Conservation (phyloP, 352 stramenopile species). For the Aphanomyces cochlioides region DNA sequence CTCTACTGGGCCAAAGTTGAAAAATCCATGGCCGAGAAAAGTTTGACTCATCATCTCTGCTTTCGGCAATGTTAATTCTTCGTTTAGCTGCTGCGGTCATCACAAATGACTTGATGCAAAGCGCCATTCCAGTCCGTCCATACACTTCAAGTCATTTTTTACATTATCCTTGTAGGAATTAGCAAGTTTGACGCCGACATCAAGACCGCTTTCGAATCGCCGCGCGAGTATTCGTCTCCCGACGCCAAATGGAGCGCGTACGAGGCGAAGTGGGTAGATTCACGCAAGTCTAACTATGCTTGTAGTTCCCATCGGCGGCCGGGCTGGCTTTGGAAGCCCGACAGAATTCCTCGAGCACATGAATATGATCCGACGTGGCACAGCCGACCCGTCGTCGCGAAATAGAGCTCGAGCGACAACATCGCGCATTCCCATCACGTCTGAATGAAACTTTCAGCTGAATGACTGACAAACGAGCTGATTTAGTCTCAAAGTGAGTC, state of each 20-base stretch:
- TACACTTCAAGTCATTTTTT: neutral
- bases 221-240: too few relatives aligned
- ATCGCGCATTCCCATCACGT: conserved; percentile 1
- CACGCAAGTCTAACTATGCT: too few relatives aligned
- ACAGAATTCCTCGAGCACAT: conserved; percentile 18
- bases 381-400: too few relatives aligned
- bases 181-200: too few relatives aligned
- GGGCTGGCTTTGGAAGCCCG: neutral
- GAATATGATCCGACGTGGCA: neutral
- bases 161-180: neutral
- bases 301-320: too few relatives aligned
- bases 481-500: conserved; percentile 9
- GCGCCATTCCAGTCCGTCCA: neutral
- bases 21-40: conserved; percentile 39
- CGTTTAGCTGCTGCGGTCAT: too few relatives aligned
- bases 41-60: neutral
- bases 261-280: too few relatives aligned
- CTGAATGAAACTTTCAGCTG: neutral
- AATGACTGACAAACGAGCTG: neutral
- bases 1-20: conserved; percentile 65
- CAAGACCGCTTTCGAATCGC: too few relatives aligned
- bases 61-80: neutral
- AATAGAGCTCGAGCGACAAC: neutral
- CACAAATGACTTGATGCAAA: too few relatives aligned
- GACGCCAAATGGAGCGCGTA: too few relatives aligned